Percentiles rank a stretch among this genome's conserved stretches.
Conservation (phyloP, 495 filamentous ascomycete species). For the Aspergillus nidulans region DNA sequence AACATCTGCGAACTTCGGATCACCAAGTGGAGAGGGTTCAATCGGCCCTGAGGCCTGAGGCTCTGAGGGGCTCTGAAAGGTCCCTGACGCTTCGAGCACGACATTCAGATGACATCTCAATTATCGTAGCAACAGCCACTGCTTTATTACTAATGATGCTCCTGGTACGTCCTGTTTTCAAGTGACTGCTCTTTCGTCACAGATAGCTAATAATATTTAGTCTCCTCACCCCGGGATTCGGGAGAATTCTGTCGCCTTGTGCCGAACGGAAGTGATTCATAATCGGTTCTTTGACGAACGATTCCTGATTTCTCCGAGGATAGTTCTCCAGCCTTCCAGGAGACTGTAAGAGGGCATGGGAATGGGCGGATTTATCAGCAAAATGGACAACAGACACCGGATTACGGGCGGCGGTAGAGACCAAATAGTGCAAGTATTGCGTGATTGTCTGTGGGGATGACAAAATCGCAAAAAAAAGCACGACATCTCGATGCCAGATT, state of each 20-base stretch:
- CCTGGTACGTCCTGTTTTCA: background rate
- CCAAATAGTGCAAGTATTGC: slow-evolving; percentile 36
- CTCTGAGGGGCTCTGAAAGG: background rate
- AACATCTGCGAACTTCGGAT: background rate
- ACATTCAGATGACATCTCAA: background rate
- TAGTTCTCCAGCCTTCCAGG: slow-evolving; percentile 15
- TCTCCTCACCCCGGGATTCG: no score
- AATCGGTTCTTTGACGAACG: background rate
- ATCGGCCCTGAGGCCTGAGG: no score
- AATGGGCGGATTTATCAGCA: slow-evolving; percentile 24
- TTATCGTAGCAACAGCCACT: background rate
- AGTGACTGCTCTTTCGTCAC: background rate
- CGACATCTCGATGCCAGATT: background rate
- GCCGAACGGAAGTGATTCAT: background rate
- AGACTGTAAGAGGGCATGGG: background rate
- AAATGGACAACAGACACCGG: slow-evolving; percentile 13
- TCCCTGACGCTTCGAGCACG: background rate
- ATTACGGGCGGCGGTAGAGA: slow-evolving; percentile 20
- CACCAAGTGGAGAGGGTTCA: background rate
- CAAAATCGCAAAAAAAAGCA: no score
- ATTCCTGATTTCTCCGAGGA: background rate
- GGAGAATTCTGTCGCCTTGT: background rate
- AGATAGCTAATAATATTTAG: background rate
- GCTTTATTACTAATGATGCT: background rate
- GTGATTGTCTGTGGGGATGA: slow-evolving; percentile 31